phyloP scores from a whole-genome alignment of 306 rosid species.

The Crataegus laevigata region DNA sequence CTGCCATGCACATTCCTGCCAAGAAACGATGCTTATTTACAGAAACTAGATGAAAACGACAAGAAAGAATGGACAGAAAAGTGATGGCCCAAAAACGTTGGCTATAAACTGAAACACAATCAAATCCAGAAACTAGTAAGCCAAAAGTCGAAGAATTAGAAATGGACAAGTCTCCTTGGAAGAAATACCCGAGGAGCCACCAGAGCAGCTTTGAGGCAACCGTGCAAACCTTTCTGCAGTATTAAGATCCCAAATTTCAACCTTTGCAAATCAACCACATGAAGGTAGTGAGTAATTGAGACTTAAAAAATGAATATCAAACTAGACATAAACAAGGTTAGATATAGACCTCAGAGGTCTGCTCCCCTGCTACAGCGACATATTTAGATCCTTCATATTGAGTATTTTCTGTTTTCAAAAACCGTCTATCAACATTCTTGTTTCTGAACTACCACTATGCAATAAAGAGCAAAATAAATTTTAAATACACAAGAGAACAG shows the following conservation, averaged over 20 bases:
- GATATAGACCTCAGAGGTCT: slow-evolving; percentile 56
- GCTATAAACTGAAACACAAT: neutral
- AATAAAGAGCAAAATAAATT: slow-evolving; percentile 1
- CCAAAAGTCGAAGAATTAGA: neutral
- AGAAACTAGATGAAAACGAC: neutral
- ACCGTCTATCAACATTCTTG: slow-evolving; percentile 5
- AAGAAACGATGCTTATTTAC: slow-evolving; percentile 20
- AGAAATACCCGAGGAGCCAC: slow-evolving; percentile 32
- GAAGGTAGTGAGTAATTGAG: slow-evolving; percentile 13
- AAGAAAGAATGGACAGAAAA: neutral
- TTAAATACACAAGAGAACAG: slow-evolving; percentile 12
- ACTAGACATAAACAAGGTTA: slow-evolving; percentile 9
- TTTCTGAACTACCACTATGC: neutral
- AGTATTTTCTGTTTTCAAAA: slow-evolving; percentile 18
- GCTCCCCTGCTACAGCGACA: slow-evolving; percentile 77
- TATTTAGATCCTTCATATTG: slow-evolving; percentile 42
- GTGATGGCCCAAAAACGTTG: neutral
- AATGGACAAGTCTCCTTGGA: slow-evolving; percentile 49
- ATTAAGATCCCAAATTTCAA: slow-evolving; percentile 92
- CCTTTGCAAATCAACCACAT: slow-evolving; percentile 40
- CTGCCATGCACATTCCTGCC: slow-evolving; percentile 94
- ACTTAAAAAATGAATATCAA: neutral
- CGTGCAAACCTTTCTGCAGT: slow-evolving; percentile 51
- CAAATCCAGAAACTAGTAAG: neutral
- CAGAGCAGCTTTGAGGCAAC: slow-evolving; percentile 38